Evolutionary conservation across 2,329 filamentous ascomycete species (phyloP), one percentile per base, ranked within the genome.

Genomic region (Penicillium olsonii): DNA sequence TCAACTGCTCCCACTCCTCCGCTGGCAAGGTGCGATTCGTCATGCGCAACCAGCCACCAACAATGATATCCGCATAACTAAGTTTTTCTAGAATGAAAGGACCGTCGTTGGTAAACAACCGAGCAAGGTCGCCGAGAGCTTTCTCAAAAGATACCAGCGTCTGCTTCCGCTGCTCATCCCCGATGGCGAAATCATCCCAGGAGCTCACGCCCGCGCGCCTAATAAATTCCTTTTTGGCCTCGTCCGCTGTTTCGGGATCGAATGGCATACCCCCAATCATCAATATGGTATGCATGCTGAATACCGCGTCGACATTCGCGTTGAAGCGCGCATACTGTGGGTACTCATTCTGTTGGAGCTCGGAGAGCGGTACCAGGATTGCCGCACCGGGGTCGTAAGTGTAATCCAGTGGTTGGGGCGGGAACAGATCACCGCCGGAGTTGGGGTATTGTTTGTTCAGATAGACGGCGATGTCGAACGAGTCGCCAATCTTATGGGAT

Each of bases 401-500:
- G 49, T 70, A 80, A 44, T 77, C 73, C 14, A 81, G 68, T 6
- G 53, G 66, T 38, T 68, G 63, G 0, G 64, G 40, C 0, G 77
- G 77, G 56, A 85, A 81, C 2, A 86, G 70, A 38, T 74, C 64
- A 0, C 75, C 69, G 1, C 76, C 76, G 0, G 74, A 63, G 24
- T 65, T 49, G 0, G 81, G 80, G 46, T 80, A 84, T 0, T 63
- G 72, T 1, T 74, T 67, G 19, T 86, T 76, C 2, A 87, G 72
- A 57, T 85, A 80, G 20, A 78, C 66, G 6, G 84, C 84, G 52
- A 87, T 87, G 44, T 87, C 84, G 60, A 85, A 84, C 2, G 83
- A 82, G 67, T 87, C 84, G 5, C 84, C 84, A 2, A 86, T 47
- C 0, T 72, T 42, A 0, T 66, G 50, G 5, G 59, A 61, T 0